phyloP scores from a whole-genome alignment of 305 asterid genomes.

The Fraxinus albicans region DNA sequence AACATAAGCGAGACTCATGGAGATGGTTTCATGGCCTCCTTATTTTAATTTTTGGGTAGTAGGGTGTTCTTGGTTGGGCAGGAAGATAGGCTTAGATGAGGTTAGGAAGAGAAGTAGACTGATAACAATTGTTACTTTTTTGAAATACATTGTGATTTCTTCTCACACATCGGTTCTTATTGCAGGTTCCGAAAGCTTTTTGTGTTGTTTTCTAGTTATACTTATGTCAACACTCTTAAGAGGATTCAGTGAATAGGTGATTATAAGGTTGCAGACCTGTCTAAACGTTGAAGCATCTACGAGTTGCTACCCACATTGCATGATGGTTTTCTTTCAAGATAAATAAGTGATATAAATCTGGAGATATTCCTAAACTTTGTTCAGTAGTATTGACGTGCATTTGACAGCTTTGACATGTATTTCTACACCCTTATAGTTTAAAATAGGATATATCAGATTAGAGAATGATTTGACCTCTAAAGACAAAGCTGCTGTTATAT shows the following conservation, averaged over 20 bases:
- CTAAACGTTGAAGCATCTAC: not conserved
- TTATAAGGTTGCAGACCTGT: not conserved
- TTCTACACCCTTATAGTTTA: not conserved
- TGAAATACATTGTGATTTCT: not conserved
- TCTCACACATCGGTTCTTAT: slow-evolving; percentile 1
- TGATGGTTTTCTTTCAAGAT: not conserved
- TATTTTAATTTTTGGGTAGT: not conserved
- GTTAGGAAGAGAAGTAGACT: not conserved
- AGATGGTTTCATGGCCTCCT: not conserved
- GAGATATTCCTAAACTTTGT: not conserved
- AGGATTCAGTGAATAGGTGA: slow-evolving; percentile 38
- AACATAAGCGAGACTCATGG: not conserved
- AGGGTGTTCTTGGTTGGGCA: not conserved
- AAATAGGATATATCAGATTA: not conserved
- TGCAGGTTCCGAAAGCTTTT: slow-evolving; percentile 90
- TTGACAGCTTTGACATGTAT: not conserved
- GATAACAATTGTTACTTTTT: not conserved
- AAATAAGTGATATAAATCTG: not conserved
- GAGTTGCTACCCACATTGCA: not conserved
- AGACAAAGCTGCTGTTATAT: not conserved
- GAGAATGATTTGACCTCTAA: not conserved
- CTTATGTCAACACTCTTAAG: slow-evolving; percentile 68
- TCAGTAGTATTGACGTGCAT: not conserved
- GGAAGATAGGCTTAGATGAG: not conserved
- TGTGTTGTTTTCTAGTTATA: slow-evolving; percentile 76